Percentiles rank a stretch among this genome's conserved stretches.
Conservation (phyloP, 2,329 filamentous ascomycete species). For the Phialocephala subalpina region DNA sequence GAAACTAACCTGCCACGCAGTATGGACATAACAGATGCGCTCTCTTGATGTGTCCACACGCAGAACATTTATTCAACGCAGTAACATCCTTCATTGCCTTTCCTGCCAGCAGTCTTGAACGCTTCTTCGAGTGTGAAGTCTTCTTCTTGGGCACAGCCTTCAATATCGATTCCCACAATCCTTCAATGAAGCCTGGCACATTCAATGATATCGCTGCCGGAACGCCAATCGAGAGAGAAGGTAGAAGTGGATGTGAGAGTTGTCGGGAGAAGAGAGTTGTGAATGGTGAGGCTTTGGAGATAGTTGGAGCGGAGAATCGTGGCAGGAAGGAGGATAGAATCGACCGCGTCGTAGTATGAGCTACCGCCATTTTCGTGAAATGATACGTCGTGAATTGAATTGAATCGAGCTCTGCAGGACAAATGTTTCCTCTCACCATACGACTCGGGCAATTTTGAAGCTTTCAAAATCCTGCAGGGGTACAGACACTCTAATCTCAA, state of each 20-base stretch:
- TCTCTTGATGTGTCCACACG: conserved; percentile 87
- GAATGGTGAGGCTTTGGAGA: conserved; percentile 52
- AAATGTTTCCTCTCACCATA: conserved; percentile 5
- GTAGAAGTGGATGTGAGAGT: conserved; percentile 57
- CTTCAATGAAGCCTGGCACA: conserved; percentile 75
- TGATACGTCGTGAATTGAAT: conserved; percentile 1
- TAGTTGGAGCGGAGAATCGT: conserved; percentile 54
- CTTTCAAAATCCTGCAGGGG: conserved; percentile 30
- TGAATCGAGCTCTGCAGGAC: conserved; percentile 8
- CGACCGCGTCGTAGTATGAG: conserved; percentile 50
- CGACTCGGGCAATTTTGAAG: conserved; percentile 31
- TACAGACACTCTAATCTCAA: conserved; percentile 21
- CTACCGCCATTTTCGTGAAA: conserved; percentile 53
- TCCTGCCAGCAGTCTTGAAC: conserved; percentile 91
- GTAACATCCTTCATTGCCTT: conserved; percentile 94
- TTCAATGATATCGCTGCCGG: conserved; percentile 66
- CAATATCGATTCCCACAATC: conserved; percentile 92
- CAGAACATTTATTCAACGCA: conserved; percentile 85
- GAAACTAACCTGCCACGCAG: conserved; percentile 79
- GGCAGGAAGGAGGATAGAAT: conserved; percentile 62
- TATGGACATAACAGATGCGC: conserved; percentile 88
- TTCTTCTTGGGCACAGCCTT: conserved; percentile 98
- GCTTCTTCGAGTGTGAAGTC: conserved; percentile 95
- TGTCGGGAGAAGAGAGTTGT: conserved; percentile 54
- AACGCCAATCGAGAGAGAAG: conserved; percentile 63